Evolutionary conservation across 2,329 filamentous ascomycete species (phyloP), one percentile per base, ranked within the genome.

Genomic region (Leptoxyphium fumago): DNA sequence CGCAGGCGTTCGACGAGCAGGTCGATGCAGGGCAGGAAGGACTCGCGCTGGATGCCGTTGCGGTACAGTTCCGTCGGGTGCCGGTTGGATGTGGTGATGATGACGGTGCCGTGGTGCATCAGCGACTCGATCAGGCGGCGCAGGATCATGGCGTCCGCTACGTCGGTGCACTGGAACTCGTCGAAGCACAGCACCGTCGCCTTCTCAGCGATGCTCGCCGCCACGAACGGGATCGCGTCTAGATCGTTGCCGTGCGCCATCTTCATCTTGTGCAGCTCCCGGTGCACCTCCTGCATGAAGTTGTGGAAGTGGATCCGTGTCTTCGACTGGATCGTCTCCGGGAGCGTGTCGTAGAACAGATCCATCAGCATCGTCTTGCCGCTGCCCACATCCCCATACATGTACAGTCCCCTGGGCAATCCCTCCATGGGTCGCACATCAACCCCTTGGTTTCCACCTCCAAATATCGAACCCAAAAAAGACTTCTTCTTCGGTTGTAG

Each of bases 321-420:
- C 68, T 94, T 95, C 29, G 78, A 77, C 45, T 72, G 74, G 51
- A 96, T 87, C 47, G 82, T 81, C 13, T 69, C 62, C 0, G 91
- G 91, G 17, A 96, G 69, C 0, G 89, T 95, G 51, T 96, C 88
- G 67, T 88, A 94, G 64, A 96, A 95, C 41, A 98, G 71, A 61
- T 98, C 89, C 91, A 98, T 98, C 59, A 98, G 72, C 91, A 98
- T 98, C 2, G 91, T 98, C 72, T 98, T 98, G 49, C 91, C 91
- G 56, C 86, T 93, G 36, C 91, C 91, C 2, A 98, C 91, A 61
- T 98, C 91, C 46, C 91, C 91, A 57, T 84, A 95, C 62, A 98
- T 82, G 64, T 98, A 98, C 29, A 98, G 66, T 0, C 91, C 91
- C 52, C 85, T 82, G 0, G 91, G 91, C 1, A 95, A 70, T 50